Evolutionary conservation across 768 basidiomycete species (phyloP).

Genomic region (Boletus sp.): DNA sequence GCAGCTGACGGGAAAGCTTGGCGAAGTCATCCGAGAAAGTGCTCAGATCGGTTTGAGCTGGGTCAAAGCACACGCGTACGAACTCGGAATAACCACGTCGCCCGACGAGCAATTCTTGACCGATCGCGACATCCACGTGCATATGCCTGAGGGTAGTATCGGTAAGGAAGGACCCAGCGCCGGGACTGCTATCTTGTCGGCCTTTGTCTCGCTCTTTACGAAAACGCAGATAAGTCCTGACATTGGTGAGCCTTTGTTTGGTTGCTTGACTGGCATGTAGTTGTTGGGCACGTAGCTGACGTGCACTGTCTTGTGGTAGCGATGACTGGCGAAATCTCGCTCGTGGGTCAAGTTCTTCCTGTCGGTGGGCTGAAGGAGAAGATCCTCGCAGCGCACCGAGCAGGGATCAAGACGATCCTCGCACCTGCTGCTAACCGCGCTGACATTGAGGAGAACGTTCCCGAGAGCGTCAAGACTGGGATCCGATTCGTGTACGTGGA

Average conservation of each 20-base stretch:
- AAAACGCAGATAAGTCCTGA: constrained; percentile 81
- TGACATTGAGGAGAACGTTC: constrained; percentile 97
- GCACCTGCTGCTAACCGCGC: constrained; percentile 86
- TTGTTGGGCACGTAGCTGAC: neutral
- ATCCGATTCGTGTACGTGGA: constrained; percentile 96
- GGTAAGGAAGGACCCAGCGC: constrained; percentile 97
- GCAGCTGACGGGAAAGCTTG: constrained; percentile 94
- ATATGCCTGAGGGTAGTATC: constrained; percentile 94
- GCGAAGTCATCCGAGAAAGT: constrained; percentile 95
- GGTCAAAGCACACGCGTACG: constrained; percentile 88
- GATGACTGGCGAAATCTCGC: constrained; percentile 98
- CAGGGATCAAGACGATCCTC: constrained; percentile 90
- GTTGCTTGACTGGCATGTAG: neutral
- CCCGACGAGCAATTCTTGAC: constrained; percentile 76
- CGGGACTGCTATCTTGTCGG: constrained; percentile 89
- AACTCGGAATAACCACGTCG: constrained; percentile 78
- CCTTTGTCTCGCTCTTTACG: constrained; percentile 90
- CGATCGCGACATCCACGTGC: constrained; percentile 89
- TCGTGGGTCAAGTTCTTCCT: constrained; percentile 93
- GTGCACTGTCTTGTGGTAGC: constrained; percentile 44
- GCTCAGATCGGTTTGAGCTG: constrained; percentile 94
- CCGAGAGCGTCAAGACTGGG: constrained; percentile 91
- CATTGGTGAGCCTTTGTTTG: constrained; percentile 59
- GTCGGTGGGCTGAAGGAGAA: constrained; percentile 97
- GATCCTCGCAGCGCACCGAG: constrained; percentile 94